Base-by-base conservation (phyloP, 805 yeast genomes). In the Alloascoidea hylecoeti region DNA sequence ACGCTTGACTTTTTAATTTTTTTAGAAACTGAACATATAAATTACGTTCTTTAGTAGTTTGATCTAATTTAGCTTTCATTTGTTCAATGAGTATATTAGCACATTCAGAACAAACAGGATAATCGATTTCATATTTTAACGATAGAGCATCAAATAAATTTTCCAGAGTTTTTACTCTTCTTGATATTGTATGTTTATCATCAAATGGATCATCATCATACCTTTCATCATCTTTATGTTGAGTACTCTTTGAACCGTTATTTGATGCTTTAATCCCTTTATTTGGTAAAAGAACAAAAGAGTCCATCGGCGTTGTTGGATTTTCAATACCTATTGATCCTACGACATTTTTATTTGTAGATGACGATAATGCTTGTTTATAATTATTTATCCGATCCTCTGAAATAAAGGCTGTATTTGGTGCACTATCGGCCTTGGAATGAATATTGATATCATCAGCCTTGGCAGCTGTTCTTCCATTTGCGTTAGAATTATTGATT, bases 71-170 rank as follows among this genome's bases (percentile, higher is more conserved):
- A 9, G 61, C 53, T 48, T 76, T 78, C 53, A 85, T 64, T 40
- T 76, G 77, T 5, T 71, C 75, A 6, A 80, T 61, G 17, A 89
- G 56, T 15, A 67, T 53, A 34, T 68, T 72, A 4, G 92, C 80
- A 55, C 98, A 92, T 34, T 88, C 96, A 16, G 67, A 66, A 48
- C 97, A 89, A 13, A 92, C 73, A 0, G 98, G 98, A 49, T 75
- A 76, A 44, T 84, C 94, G 13, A 89, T 67, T 42, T 78, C 85
- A 38, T 78, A 77, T 43, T 80, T 78, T 3, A 70, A 63, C 0
- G 92, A 78, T 4, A 89, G 56, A 2, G 81, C 64, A 44, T 79
- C 78, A 52, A 84, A 86, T 2, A 89, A 68, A 30, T 70, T 72
- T 2, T 72, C 73, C 23, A 85, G 53, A 0, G 75, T 64, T 35